Conservation (phyloP, 2,329 filamentous ascomycete genomes). For the Dendrostoma leiphaemia region DNA sequence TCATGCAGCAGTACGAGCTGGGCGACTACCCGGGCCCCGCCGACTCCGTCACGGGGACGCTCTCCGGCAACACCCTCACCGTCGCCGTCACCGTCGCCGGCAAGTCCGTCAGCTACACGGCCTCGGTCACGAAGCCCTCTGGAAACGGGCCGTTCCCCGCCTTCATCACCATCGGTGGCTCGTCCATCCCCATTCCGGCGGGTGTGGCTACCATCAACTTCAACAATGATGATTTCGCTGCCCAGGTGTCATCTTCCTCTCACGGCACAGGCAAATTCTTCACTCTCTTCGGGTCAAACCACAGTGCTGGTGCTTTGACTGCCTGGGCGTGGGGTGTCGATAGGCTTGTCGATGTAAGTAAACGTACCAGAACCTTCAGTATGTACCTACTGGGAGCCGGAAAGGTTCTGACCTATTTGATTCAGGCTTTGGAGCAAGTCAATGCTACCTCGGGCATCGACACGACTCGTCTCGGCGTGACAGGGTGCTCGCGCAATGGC, state of each 20-base stretch:
- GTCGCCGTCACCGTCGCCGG: slow-evolving; percentile 43
- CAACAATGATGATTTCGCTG: slow-evolving; percentile 56
- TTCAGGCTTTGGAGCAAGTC: slow-evolving; percentile 45
- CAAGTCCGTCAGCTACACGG: slow-evolving; percentile 44
- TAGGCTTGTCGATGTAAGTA: slow-evolving; percentile 51
- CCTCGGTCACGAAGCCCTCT: slow-evolving; percentile 39
- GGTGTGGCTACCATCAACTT: slow-evolving; percentile 58
- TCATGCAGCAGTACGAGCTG: slow-evolving; percentile 50
- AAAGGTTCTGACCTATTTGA: neutral
- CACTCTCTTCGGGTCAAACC: slow-evolving; percentile 53
- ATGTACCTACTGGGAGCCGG: too few relatives aligned
- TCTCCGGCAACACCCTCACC: slow-evolving; percentile 40
- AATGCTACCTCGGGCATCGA: slow-evolving; percentile 46
- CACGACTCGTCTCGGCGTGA: slow-evolving; percentile 50
- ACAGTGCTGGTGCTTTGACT: slow-evolving; percentile 56
- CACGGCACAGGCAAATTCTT: slow-evolving; percentile 60
- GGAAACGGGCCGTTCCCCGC: slow-evolving; percentile 51
- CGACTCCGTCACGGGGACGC: slow-evolving; percentile 42
- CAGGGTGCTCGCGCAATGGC: slow-evolving; percentile 63
- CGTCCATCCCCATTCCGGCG: slow-evolving; percentile 53
- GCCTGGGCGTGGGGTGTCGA: slow-evolving; percentile 65
- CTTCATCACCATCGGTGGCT: slow-evolving; percentile 55
- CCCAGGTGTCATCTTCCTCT: slow-evolving; percentile 42
- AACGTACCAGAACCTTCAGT: neutral
- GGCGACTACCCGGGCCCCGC: slow-evolving; percentile 46